Evolutionary conservation across 2,329 filamentous ascomycete species (phyloP), one percentile per base, ranked within the genome.

Genomic region (Colletotrichum ledebouriae): DNA sequence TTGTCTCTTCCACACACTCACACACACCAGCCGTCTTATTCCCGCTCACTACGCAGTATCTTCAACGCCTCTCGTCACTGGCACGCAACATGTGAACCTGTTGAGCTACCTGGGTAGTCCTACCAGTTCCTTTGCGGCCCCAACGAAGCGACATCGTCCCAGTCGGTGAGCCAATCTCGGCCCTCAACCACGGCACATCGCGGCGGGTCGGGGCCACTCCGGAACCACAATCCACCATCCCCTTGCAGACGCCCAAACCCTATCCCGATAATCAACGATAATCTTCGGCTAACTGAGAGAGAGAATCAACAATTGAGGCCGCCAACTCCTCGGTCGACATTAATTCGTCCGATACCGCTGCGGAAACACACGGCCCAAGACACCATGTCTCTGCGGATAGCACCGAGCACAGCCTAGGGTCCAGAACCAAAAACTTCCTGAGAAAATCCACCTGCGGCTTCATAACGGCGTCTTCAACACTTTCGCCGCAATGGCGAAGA

Each of bases 31-130:
- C 56, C 47, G 13, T 12, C 34, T 50, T 58, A 52, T 63, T 53
- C 46, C 59, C 64, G 44, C 12, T 12, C 46, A 55, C 42, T 12
- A 33, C 42, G 46, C 60, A 22, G 12, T 39, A 42, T 59, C 61
- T 68, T 53, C 46, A 55, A 56, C 49, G 47, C 60, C 61, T 53
- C 22, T 15, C 10, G 50, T 49, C 41, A 13, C 44, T 59, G 44
- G 29, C 52, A 37, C 53, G 41, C 29, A 29, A 59, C 61, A 37
- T 37, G 13, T 44, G 29, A 58, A 65, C 47, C 65, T 68, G 65
- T 68, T 68, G 65, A 68, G 65, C 55, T 47, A 59, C 49, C 59
- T 33, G 49, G 15, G 12, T 56, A 68, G 65, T 60, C 65, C 61
- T 68, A 59, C 17, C 55, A n/a, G n/a, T n/a, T n/a, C 34, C 6